These are phyloP conservation scores for Phytophthora tentaculata DNA, from an alignment of 352 stramenopile genomes.

Conservation along the genomic window DNA sequence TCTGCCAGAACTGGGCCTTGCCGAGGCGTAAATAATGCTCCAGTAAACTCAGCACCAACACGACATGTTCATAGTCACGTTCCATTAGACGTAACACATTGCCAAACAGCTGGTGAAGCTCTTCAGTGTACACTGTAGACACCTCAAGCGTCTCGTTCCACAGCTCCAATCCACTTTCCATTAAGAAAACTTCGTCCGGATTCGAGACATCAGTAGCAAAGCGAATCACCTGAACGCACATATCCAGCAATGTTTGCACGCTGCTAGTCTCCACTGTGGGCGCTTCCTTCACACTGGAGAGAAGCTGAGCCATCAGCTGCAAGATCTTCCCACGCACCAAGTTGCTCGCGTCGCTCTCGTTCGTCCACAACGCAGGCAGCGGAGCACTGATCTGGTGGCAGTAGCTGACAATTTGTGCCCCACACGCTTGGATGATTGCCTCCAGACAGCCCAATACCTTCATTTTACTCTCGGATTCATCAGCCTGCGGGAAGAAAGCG, in stretches of 20 bases:
- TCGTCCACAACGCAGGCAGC: constrained; percentile 74
- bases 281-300: constrained; percentile 64
- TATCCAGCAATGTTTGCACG: constrained; percentile 57
- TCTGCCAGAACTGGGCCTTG: constrained; percentile 66
- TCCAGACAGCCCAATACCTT: constrained; percentile 80
- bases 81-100: constrained; percentile 74
- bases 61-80: constrained; percentile 83
- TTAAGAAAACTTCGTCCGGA: constrained; percentile 84
- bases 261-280: constrained; percentile 24
- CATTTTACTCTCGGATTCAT: constrained; percentile 80
- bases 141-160: constrained; percentile 69
- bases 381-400: constrained; percentile 73
- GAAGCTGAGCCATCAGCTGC: constrained; percentile 70
- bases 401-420: constrained; percentile 48
- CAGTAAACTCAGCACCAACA: constrained; percentile 59
- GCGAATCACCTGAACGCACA: constrained; percentile 73
- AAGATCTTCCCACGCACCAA: constrained; percentile 85
- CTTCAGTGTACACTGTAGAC: constrained; percentile 60
- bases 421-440: constrained; percentile 72
- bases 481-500: constrained; percentile 65
- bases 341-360: constrained; percentile 78
- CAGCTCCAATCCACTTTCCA: constrained; percentile 82
- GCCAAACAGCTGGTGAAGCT: constrained; percentile 70
- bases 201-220: constrained; percentile 83
- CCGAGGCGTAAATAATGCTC: constrained; percentile 73